A percentile compares a stretch with the other conserved stretches of the same genome.
These are phyloP conservation scores for Lasiodiplodia sp. DNA, from an alignment of 2,329 filamentous ascomycete species.

Conservation along the genomic window DNA sequence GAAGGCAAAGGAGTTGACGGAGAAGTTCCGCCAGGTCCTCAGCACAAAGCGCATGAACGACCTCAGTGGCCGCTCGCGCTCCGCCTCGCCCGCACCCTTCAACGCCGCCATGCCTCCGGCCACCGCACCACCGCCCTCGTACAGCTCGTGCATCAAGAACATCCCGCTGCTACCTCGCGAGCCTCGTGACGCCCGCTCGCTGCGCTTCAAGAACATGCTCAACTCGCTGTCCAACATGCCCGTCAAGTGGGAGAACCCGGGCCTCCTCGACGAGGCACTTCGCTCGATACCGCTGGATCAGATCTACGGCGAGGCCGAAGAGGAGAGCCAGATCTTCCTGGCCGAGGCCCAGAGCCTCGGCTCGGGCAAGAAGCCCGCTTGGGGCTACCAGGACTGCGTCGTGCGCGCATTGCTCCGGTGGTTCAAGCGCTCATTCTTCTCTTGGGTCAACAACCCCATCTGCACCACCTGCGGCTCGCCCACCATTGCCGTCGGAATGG, in stretches of 20 bases:
- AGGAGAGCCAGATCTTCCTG: slow-evolving; percentile 86
- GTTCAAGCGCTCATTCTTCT: slow-evolving; percentile 96
- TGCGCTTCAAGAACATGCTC: slow-evolving; percentile 71
- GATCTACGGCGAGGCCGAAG: slow-evolving; percentile 92
- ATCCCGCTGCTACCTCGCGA: slow-evolving; percentile 76
- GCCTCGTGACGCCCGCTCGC: slow-evolving; percentile 62
- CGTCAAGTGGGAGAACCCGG: slow-evolving; percentile 94
- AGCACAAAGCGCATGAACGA: slow-evolving; percentile 88
- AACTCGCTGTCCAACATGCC: slow-evolving; percentile 87
- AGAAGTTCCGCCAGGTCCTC: slow-evolving; percentile 86
- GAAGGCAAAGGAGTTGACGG: slow-evolving; percentile 79
- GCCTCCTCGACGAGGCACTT: slow-evolving; percentile 89
- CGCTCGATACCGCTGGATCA: slow-evolving; percentile 85
- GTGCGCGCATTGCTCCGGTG: slow-evolving; percentile 89
- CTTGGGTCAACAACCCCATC: slow-evolving; percentile 94
- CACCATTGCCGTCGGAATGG: slow-evolving; percentile 83
- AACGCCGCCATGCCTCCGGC: slow-evolving; percentile 40
- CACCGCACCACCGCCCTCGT: slow-evolving; percentile 61
- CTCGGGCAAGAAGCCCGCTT: slow-evolving; percentile 79
- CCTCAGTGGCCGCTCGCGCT: slow-evolving; percentile 68
- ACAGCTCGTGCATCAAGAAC: slow-evolving; percentile 65
- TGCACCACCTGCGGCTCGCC: slow-evolving; percentile 83
- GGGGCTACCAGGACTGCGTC: slow-evolving; percentile 98
- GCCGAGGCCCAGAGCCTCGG: slow-evolving; percentile 89
- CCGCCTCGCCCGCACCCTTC: slow-evolving; percentile 61